Conservation (phyloP, 1,284 basidiomycete species). For the Mycena sp. region DNA sequence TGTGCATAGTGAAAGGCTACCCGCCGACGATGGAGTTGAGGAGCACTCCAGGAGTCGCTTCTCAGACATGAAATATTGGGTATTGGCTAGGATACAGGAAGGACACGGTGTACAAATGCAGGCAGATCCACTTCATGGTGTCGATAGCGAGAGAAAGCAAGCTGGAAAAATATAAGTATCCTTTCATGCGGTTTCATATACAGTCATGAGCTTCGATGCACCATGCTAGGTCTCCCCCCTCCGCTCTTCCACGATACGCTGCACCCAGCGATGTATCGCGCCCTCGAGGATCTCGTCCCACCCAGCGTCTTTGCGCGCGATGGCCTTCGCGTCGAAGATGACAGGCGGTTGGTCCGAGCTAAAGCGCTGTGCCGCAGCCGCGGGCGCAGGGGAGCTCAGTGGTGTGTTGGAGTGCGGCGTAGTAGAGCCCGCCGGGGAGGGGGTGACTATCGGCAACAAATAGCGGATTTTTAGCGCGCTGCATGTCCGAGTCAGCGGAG, state of each 20-base stretch:
- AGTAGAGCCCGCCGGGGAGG: constrained; percentile 49
- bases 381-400: constrained; percentile 37
- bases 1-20: too few species aligned
- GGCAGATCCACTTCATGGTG: background rate
- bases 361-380: constrained; percentile 29
- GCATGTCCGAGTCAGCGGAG: constrained; percentile 7
- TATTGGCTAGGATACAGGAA: constrained; percentile 9
- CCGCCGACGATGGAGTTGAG: too few species aligned
- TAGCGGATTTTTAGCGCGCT: constrained; percentile 87
- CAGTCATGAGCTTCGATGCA: background rate
- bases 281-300: constrained; percentile 84
- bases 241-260: constrained; percentile 73
- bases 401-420: constrained; percentile 38
- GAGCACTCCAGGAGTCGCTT: too few species aligned
- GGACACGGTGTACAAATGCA: constrained; percentile 5
- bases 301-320: constrained; percentile 77
- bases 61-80: too few species aligned
- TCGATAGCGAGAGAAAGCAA: constrained; percentile 19
- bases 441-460: constrained; percentile 70
- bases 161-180: background rate
- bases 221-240: constrained; percentile 48
- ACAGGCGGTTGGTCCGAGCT: constrained; percentile 49
- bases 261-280: constrained; percentile 72
- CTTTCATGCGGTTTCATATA: background rate
- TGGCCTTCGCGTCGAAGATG: constrained; percentile 75